A percentile compares a stretch with the other conserved stretches of the same genome.
phyloP scores from a whole-genome alignment of 345 rosid species.

The Citrus australasica region DNA sequence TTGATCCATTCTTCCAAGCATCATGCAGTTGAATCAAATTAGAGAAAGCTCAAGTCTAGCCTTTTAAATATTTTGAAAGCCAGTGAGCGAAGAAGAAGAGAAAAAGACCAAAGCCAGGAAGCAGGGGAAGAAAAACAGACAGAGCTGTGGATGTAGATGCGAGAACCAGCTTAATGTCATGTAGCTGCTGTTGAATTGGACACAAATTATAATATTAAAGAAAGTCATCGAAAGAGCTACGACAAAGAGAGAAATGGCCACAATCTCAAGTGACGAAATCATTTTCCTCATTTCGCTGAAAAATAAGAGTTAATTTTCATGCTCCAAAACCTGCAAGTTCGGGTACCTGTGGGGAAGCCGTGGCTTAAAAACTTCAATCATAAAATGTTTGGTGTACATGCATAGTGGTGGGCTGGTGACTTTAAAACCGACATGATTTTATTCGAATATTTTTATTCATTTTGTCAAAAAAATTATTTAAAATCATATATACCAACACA shows the following conservation, averaged over 20 bases:
- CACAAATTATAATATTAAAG: background rate
- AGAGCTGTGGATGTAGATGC: background rate
- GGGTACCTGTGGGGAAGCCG: too few relatives aligned
- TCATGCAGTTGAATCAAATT: background rate
- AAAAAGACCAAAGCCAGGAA: background rate
- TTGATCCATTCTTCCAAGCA: slow-evolving; percentile 18
- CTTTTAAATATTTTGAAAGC: background rate
- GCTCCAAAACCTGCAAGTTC: background rate
- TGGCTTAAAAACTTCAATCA: too few relatives aligned
- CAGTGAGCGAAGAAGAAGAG: background rate
- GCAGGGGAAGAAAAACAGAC: background rate
- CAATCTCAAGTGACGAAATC: slow-evolving; percentile 16
- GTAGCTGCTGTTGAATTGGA: background rate
- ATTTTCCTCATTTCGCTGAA: background rate
- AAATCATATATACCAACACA: too few relatives aligned
- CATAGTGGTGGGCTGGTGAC: too few relatives aligned
- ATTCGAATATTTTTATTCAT: too few relatives aligned
- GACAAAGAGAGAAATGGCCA: slow-evolving; percentile 23
- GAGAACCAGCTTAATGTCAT: slow-evolving; percentile 7
- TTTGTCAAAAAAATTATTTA: too few relatives aligned
- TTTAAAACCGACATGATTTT: too few relatives aligned
- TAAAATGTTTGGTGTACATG: too few relatives aligned
- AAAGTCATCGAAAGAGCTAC: slow-evolving; percentile 8
- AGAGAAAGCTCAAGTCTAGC: background rate
- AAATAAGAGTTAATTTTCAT: background rate